These are phyloP conservation scores for Penicillium sp. DNA, from an alignment of 2,329 filamentous ascomycete genomes.

Conservation along the genomic window DNA sequence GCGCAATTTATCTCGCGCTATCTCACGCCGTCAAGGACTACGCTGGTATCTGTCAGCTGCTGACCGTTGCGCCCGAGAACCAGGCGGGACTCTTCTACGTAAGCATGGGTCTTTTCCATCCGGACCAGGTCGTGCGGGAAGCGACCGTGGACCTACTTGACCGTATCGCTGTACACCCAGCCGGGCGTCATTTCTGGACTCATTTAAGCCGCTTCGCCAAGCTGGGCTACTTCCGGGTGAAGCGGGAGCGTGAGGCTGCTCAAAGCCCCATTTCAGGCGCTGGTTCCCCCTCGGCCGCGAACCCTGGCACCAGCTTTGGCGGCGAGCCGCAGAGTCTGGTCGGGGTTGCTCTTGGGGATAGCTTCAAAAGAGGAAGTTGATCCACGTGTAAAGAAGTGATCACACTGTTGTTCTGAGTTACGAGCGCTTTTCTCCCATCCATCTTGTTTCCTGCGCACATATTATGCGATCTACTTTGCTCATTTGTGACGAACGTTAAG, in stretches of 20 bases:
- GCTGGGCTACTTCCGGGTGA: constrained; percentile 77
- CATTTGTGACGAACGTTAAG: constrained; percentile 2
- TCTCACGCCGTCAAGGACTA: constrained; percentile 74
- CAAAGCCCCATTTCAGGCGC: constrained; percentile 27
- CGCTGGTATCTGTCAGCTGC: constrained; percentile 80
- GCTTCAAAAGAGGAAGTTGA: constrained; percentile 27
- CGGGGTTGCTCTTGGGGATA: constrained; percentile 38
- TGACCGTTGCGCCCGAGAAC: constrained; percentile 79
- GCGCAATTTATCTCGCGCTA: constrained; percentile 82
- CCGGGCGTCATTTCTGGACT: constrained; percentile 90
- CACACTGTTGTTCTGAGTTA: not conserved
- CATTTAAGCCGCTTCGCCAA: constrained; percentile 85
- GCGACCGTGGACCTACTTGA: constrained; percentile 79
- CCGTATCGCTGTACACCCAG: constrained; percentile 80
- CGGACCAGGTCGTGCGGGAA: constrained; percentile 74
- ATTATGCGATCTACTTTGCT: not conserved
- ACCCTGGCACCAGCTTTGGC: constrained; percentile 24
- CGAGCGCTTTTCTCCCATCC: not conserved
- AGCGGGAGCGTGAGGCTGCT: constrained; percentile 58
- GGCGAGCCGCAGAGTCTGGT: constrained; percentile 39
- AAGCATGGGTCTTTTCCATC: constrained; percentile 88
- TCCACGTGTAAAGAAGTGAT: not conserved
- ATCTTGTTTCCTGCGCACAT: not conserved
- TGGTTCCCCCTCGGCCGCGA: constrained; percentile 14
- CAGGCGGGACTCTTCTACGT: constrained; percentile 90